These are phyloP conservation scores for Quillaja saponaria DNA, from an alignment of 306 rosid species.

Conservation along the genomic window DNA sequence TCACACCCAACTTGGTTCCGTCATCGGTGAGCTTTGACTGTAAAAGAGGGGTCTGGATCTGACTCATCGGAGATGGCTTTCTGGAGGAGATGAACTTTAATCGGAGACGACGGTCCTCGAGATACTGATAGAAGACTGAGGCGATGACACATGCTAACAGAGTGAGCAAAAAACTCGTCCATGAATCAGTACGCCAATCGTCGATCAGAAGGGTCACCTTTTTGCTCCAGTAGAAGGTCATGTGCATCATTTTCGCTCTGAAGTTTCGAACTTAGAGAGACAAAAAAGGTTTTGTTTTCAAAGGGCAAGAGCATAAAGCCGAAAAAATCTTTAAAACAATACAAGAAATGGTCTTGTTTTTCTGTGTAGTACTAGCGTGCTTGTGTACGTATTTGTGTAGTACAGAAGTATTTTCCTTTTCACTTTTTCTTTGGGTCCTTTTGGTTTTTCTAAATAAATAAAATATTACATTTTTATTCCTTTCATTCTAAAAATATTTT, in stretches of 20 bases:
- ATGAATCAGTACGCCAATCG: slow-evolving; percentile 74
- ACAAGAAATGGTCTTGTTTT: no score
- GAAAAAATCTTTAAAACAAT: no score
- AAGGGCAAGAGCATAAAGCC: no score
- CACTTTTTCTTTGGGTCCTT: no score
- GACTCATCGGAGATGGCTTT: slow-evolving; percentile 29
- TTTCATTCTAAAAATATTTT: no score
- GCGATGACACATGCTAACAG: slow-evolving; percentile 62
- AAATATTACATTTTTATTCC: no score
- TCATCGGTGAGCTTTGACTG: slow-evolving; percentile 28
- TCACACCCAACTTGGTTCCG: slow-evolving; percentile 28
- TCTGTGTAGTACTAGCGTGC: no score
- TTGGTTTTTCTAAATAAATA: no score
- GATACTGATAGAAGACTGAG: slow-evolving; percentile 73
- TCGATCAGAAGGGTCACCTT: slow-evolving; percentile 65
- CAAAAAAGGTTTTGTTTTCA: no score
- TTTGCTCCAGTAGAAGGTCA: slow-evolving; percentile 95
- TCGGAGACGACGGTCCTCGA: slow-evolving; percentile 72
- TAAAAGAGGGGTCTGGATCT: slow-evolving; percentile 62
- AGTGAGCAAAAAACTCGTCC: slow-evolving; percentile 58
- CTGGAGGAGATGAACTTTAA: slow-evolving; percentile 44
- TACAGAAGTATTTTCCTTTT: no score
- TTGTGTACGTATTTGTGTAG: no score
- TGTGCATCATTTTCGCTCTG: slow-evolving; percentile 85
- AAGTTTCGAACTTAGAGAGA: background rate